Conservation (phyloP, 2,329 filamentous ascomycete genomes). For the Colletotrichum lupini region DNA sequence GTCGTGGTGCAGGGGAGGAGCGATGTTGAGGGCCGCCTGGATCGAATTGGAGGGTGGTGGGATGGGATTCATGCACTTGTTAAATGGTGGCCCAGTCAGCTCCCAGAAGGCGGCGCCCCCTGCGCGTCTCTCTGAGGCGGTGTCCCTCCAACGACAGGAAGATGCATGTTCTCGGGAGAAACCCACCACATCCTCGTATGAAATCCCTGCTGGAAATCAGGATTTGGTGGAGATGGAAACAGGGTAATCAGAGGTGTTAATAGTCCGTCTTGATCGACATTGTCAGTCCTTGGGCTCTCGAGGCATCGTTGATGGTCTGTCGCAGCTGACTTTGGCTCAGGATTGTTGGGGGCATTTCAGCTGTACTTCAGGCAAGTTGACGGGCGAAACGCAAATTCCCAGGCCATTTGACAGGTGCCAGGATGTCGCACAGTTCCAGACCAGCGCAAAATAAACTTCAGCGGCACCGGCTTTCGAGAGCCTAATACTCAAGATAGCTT, state of each 20-base stretch:
- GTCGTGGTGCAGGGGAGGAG: not conserved
- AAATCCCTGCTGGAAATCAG: slow-evolving; percentile 7
- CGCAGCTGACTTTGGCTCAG: not conserved
- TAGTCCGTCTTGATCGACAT: not conserved
- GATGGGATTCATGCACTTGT: slow-evolving; percentile 22
- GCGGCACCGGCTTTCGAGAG: not conserved
- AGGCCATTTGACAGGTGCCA: not conserved
- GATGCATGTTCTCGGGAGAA: slow-evolving; percentile 30
- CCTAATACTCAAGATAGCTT: not conserved
- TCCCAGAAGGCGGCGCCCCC: slow-evolving; percentile 4
- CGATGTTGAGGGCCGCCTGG: not conserved
- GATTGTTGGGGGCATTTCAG: not conserved
- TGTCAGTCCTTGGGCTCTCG: not conserved
- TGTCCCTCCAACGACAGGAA: slow-evolving; percentile 14
- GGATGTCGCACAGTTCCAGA: not conserved
- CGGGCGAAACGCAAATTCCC: not conserved
- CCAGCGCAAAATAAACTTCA: not conserved
- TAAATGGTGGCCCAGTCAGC: slow-evolving; percentile 13
- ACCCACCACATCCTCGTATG: slow-evolving; percentile 25
- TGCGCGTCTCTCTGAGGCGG: slow-evolving; percentile 26
- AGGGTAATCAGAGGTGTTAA: not conserved
- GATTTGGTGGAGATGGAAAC: not conserved
- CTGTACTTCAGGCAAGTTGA: too few relatives aligned
- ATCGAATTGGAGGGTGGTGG: not conserved
- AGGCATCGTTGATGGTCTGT: not conserved